Conservation (phyloP, 2,329 filamentous ascomycete genomes). For the Nothopassalora personata region DNA sequence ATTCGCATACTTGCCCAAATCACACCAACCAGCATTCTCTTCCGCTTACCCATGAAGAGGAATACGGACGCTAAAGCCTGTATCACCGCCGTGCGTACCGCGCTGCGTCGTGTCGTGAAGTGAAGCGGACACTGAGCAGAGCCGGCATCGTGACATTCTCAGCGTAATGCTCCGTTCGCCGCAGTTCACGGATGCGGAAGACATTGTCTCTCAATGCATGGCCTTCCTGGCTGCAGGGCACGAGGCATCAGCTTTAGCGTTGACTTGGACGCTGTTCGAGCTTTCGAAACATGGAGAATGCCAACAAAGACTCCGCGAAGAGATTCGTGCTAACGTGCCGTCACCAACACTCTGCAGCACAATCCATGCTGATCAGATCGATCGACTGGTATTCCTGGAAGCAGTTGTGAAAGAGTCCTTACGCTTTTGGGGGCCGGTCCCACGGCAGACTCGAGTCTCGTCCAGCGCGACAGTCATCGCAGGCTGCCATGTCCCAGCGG, state of each 20-base stretch:
- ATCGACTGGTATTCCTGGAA: not conserved
- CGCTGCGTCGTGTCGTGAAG: not conserved
- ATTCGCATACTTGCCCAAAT: not conserved
- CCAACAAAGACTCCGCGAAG: not conserved
- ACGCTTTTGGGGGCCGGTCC: not conserved
- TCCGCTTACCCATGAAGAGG: not conserved
- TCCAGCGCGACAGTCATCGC: not conserved
- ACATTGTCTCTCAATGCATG: constrained; percentile 50
- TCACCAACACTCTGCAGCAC: not conserved
- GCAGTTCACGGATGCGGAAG: constrained; percentile 61
- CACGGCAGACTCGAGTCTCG: not conserved
- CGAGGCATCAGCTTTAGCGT: constrained; percentile 48
- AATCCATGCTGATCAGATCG: not conserved
- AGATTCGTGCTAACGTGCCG: not conserved
- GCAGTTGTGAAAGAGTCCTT: not conserved
- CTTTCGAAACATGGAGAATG: not conserved
- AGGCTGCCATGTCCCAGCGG: not conserved
- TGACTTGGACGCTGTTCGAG: not conserved
- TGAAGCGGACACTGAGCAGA: not conserved
- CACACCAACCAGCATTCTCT: not conserved
- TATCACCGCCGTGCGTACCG: not conserved
- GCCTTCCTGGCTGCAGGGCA: constrained; percentile 71
- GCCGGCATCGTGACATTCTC: not conserved
- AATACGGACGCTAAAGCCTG: not conserved
- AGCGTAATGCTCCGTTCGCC: not conserved